These are phyloP conservation scores for Coemansia erecta DNA, from an alignment of 192 early-diverging fungal species.

Conservation along the genomic window DNA sequence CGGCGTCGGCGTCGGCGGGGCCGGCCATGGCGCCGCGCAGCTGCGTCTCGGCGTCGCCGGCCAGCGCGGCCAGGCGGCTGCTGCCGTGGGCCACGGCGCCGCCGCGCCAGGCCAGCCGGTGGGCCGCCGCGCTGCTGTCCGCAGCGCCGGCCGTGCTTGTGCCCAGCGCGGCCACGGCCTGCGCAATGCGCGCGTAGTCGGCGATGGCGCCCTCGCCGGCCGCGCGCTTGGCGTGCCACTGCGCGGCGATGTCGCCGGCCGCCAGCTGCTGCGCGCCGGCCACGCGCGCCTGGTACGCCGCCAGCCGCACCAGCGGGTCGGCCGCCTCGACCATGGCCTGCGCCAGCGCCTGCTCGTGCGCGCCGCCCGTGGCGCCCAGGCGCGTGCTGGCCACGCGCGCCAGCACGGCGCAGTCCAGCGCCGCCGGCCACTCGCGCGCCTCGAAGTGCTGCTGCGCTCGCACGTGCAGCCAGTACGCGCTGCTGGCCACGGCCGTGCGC, in stretches of 20 bases:
- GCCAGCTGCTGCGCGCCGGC: constrained; percentile 26
- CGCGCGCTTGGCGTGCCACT: constrained; percentile 24
- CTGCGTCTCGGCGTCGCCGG: constrained; percentile 12
- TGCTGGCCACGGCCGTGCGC: constrained; percentile 24
- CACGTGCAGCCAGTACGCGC: constrained; percentile 44
- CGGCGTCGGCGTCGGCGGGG: constrained; percentile 1
- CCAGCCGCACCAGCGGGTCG: constrained; percentile 40
- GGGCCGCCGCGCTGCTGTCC: constrained; percentile 4
- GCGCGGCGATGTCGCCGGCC: constrained; percentile 26
- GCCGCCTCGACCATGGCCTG: constrained; percentile 25
- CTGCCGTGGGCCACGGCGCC: constrained; percentile 20
- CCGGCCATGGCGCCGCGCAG: constrained; percentile 3
- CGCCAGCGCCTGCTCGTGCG: constrained; percentile 30
- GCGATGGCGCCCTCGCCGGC: constrained; percentile 8
- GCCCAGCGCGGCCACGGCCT: constrained; percentile 12
- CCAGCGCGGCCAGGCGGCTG: constrained; percentile 20
- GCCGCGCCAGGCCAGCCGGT: constrained; percentile 36
- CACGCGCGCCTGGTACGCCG: constrained; percentile 45
- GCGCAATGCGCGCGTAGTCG: constrained; percentile 9
- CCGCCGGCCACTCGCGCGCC: constrained; percentile 37
- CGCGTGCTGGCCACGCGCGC: constrained; percentile 21
- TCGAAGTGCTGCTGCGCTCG: constrained; percentile 40
- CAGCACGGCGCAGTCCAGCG: constrained; percentile 37
- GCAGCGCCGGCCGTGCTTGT: background rate
- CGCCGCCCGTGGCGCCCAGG: constrained; percentile 27